Conservation (phyloP, 495 filamentous ascomycete species). For the Xylaria curta region DNA sequence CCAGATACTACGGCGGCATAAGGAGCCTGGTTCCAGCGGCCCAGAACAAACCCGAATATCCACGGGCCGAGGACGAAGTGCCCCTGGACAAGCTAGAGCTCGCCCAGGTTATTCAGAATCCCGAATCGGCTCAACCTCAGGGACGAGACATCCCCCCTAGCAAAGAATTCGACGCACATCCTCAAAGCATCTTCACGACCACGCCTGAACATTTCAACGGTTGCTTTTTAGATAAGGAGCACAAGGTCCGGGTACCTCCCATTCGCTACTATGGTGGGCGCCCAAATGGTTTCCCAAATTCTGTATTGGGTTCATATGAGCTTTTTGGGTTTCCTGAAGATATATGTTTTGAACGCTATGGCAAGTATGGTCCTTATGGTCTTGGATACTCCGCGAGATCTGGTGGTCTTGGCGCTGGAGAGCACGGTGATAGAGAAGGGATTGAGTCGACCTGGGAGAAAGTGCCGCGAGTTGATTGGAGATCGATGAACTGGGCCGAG, state of each 20-base stretch:
- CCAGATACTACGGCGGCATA: slow-evolving; percentile 84
- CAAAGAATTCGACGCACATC: slow-evolving; percentile 58
- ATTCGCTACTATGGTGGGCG: slow-evolving; percentile 76
- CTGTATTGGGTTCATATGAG: slow-evolving; percentile 81
- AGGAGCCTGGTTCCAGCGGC: slow-evolving; percentile 65
- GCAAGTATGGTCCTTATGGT: slow-evolving; percentile 87
- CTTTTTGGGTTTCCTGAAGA: slow-evolving; percentile 82
- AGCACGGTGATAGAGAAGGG: slow-evolving; percentile 80
- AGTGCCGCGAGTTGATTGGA: slow-evolving; percentile 72
- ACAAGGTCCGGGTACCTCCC: slow-evolving; percentile 66
- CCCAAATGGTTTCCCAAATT: slow-evolving; percentile 79
- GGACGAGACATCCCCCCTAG: slow-evolving; percentile 51
- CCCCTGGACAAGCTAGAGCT: slow-evolving; percentile 38
- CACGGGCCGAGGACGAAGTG: slow-evolving; percentile 58
- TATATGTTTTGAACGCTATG: slow-evolving; percentile 93
- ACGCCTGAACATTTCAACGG: slow-evolving; percentile 54
- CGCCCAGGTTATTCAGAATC: slow-evolving; percentile 37
- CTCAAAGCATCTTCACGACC: slow-evolving; percentile 36
- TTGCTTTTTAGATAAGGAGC: slow-evolving; percentile 75
- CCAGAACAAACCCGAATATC: slow-evolving; percentile 78
- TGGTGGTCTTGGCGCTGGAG: slow-evolving; percentile 80
- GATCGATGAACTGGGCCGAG: slow-evolving; percentile 73
- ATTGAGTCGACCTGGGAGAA: slow-evolving; percentile 75
- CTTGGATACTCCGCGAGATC: slow-evolving; percentile 77
- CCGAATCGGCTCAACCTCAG: slow-evolving; percentile 36